Evolutionary conservation across 306 rosid species (phyloP), one percentile per base, ranked within the genome.

Genomic region (Argentina anserina): DNA sequence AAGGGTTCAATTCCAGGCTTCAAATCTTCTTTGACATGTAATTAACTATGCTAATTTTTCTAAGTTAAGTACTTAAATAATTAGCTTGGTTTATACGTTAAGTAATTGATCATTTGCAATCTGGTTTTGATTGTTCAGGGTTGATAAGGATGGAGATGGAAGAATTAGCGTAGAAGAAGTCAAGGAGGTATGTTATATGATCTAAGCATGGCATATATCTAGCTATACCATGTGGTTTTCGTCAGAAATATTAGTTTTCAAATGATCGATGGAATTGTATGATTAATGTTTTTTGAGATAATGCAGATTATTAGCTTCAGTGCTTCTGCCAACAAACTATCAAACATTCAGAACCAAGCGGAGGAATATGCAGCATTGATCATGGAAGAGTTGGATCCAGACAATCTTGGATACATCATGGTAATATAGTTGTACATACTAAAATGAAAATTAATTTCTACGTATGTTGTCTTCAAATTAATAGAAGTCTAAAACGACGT

Each of bases 371-470:
- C 94, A 0, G 94, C 94, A 65, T 70, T 89, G 78, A 85, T 89
- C 75, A 86, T 89, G 94, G 94, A 89, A 74, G 94, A 89, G 75
- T 74, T 86, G 45, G 94, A 89, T 78, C 89, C 89, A 63, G 87
- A 86, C 26, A 81, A 61, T 6, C 72, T 80, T n/a, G 89, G 88
- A 75, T 81, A 84, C 81, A 85, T 89, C 82, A 79, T 73, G 94
- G 94, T 89, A 53, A 23, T 13, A 15, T 13, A 25, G 6, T 7
- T 15, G 21, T 33, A 33, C 36, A 33, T 56, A 14, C 18, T 59
- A 14, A 14, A 14, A 59, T 59, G 20, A 29, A 55, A 14, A 59
- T 0, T 13, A 58, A 14, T 5, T 26, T 56, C 61, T 55, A 6
- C 0, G 18, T 56, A 18, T 26, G 28, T 59, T 33, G 2, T 7